These are phyloP conservation scores for Plasmopara viticola DNA, from an alignment of 352 stramenopile species.

Conservation along the genomic window DNA sequence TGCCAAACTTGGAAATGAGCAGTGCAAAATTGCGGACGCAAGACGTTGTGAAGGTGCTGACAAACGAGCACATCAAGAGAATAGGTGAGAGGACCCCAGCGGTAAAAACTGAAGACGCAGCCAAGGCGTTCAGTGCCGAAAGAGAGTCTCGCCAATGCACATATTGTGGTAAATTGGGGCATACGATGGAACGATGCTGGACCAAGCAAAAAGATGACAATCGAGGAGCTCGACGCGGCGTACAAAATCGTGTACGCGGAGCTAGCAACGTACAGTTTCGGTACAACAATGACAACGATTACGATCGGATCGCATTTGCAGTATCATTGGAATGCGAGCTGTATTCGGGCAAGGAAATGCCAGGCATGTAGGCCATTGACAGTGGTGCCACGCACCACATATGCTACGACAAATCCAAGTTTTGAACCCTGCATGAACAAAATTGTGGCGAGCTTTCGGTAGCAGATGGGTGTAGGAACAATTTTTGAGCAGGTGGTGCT, in stretches of 20 bases:
- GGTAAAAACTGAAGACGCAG: background rate
- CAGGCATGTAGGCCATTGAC: background rate
- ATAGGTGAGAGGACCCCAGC: background rate
- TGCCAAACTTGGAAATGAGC: constrained; percentile 1
- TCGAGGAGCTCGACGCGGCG: background rate
- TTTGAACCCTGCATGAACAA: background rate
- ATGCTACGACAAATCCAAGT: constrained; percentile 1
- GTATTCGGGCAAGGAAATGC: background rate
- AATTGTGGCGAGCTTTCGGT: background rate
- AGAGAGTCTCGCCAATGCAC: background rate
- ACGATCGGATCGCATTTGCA: constrained; percentile 1
- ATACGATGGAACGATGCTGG: background rate
- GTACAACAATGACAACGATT: constrained; percentile 1
- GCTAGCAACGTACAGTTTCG: background rate
- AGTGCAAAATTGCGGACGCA: background rate
- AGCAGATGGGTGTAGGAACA: background rate
- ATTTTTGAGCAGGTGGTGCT: background rate
- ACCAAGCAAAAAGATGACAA: constrained; percentile 1
- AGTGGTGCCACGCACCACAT: background rate
- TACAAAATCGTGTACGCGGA: background rate
- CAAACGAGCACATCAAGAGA: constrained; percentile 1
- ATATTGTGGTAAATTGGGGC: constrained; percentile 1
- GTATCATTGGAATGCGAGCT: background rate
- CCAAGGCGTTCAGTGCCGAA: background rate
- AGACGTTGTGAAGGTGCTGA: constrained; percentile 1